Evolutionary conservation across 768 basidiomycete species (phyloP).

Genomic region (Lentinula guzmanii): DNA sequence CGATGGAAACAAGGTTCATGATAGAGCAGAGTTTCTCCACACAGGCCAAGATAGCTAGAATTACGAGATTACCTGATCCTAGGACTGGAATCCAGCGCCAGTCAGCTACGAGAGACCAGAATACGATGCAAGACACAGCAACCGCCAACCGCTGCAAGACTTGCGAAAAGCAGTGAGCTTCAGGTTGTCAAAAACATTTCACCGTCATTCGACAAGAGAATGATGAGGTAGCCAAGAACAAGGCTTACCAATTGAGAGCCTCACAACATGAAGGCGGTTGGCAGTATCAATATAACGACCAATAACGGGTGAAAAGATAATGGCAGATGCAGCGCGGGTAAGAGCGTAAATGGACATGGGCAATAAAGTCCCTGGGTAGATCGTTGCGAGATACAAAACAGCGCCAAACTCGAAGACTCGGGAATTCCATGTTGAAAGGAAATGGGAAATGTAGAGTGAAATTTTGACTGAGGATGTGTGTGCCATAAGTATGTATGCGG

Average conservation of each 20-base stretch:
- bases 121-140: constrained; percentile 16
- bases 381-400: constrained; percentile 17
- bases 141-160: constrained; percentile 15
- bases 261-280: constrained; percentile 16
- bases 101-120: constrained; percentile 9
- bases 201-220: neutral
- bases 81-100: neutral
- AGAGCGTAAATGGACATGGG: constrained; percentile 22
- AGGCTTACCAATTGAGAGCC: constrained; percentile 17
- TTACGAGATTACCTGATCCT: neutral
- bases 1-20: constrained; percentile 20
- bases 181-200: no score
- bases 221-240: neutral
- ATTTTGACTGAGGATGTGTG: no score
- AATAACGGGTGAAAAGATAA: no score
- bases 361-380: constrained; percentile 19
- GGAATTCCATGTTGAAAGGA: constrained; percentile 25
- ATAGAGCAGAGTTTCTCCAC: constrained; percentile 20
- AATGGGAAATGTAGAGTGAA: constrained; percentile 19
- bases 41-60: constrained; percentile 16
- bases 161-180: neutral
- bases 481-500: no score
- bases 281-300: constrained; percentile 16
- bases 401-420: constrained; percentile 24
- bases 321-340: constrained; percentile 12